Percentiles rank a stretch among this genome's conserved stretches.
Conservation (phyloP, 2,329 filamentous ascomycete genomes). For the Diaporthe sp. region DNA sequence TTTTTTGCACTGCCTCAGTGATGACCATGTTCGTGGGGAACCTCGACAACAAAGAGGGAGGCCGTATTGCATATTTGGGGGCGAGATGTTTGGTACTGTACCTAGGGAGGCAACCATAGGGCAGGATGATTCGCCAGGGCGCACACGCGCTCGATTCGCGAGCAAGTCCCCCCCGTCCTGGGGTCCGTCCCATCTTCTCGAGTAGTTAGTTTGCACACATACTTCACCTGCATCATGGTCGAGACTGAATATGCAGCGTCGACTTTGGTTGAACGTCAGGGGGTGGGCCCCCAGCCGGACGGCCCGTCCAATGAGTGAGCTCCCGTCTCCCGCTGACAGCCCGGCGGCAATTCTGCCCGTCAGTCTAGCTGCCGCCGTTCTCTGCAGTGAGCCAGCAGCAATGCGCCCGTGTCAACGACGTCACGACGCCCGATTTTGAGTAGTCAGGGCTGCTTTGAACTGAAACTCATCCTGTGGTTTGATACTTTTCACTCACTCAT, state of each 20-base stretch:
- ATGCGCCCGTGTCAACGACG: conserved; percentile 26
- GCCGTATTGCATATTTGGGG: background rate
- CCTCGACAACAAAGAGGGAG: conserved; percentile 1
- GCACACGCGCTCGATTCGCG: background rate
- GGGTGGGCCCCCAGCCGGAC: conserved; percentile 6
- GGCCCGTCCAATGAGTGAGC: conserved; percentile 29
- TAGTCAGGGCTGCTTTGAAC: conserved; percentile 18
- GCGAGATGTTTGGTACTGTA: background rate
- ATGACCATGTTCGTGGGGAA: conserved; percentile 13
- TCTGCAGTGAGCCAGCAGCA: conserved; percentile 8
- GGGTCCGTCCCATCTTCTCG: background rate
- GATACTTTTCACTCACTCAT: background rate
- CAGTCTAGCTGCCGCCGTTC: conserved; percentile 32
- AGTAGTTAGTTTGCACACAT: background rate
- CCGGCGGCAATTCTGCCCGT: conserved; percentile 34
- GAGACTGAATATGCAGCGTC: conserved; percentile 21
- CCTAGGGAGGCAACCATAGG: background rate
- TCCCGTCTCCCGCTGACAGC: conserved; percentile 32
- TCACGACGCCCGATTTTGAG: conserved; percentile 25
- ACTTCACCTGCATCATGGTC: background rate
- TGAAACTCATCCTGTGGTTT: conserved; percentile 28
- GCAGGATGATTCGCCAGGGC: background rate
- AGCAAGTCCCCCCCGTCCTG: background rate
- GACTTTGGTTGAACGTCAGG: conserved; percentile 23
- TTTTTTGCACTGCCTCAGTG: conserved; percentile 20